A percentile compares a stretch with the other conserved stretches of the same genome.
These are phyloP conservation scores for Colletotrichum tamarilloi DNA, from an alignment of 2,329 filamentous ascomycete species.

Conservation along the genomic window DNA sequence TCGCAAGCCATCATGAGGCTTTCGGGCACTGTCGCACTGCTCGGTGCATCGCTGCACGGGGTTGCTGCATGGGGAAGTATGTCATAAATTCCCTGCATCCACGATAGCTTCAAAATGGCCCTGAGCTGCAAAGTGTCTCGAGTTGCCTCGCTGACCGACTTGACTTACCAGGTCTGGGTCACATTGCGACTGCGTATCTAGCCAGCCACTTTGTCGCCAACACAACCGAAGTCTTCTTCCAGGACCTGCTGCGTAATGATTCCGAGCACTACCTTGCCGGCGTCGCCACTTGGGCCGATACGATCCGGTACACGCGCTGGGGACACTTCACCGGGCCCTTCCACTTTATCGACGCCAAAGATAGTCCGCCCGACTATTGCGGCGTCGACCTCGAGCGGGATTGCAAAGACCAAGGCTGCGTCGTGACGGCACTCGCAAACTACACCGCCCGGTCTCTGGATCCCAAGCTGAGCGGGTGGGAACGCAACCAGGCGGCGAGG, in stretches of 20 bases:
- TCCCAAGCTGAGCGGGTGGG: constrained; percentile 53
- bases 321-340: constrained; percentile 71
- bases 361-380: constrained; percentile 68
- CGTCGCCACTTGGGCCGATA: constrained; percentile 76
- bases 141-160: constrained; percentile 21
- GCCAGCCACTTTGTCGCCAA: constrained; percentile 70
- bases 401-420: constrained; percentile 71
- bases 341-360: constrained; percentile 77
- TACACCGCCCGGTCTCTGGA: constrained; percentile 69
- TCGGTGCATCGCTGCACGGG: constrained; percentile 46
- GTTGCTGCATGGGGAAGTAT: constrained; percentile 56
- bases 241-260: constrained; percentile 65
- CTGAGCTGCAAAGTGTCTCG: neutral
- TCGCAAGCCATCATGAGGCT: constrained; percentile 43
- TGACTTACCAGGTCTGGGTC: constrained; percentile 63
- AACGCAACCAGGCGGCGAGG: constrained; percentile 70
- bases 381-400: constrained; percentile 69
- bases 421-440: constrained; percentile 70
- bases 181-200: constrained; percentile 73
- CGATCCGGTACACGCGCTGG: constrained; percentile 72
- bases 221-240: constrained; percentile 66
- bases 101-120: neutral
- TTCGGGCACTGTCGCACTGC: constrained; percentile 41
- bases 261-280: constrained; percentile 69
- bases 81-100: constrained; percentile 31